These are phyloP conservation scores for Bolboschoenus planiculmis DNA, from an alignment of 176 grass and related monocot genomes.

Conservation along the genomic window DNA sequence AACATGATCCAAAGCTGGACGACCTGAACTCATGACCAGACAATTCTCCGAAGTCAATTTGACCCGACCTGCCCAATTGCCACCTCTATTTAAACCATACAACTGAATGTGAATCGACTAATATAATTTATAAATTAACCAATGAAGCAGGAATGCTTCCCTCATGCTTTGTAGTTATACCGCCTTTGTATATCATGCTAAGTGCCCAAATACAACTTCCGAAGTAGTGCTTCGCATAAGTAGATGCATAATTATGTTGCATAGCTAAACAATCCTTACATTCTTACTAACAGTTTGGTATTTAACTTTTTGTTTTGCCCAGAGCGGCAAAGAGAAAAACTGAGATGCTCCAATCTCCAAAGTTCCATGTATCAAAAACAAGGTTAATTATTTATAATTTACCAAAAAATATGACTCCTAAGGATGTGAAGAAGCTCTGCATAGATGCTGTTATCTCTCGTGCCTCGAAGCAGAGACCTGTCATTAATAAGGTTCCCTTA, in stretches of 20 bases:
- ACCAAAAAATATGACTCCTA: constrained; percentile 80
- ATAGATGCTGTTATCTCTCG: constrained; percentile 78
- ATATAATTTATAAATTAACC: neutral
- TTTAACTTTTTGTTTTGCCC: constrained; percentile 8
- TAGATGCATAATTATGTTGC: neutral
- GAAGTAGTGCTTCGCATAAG: neutral
- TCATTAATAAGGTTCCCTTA: constrained; percentile 65
- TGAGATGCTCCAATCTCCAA: constrained; percentile 92
- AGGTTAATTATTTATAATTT: constrained; percentile 94
- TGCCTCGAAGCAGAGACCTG: constrained; percentile 76
- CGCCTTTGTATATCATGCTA: neutral
- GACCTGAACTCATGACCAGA: too few relatives aligned
- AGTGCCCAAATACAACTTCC: neutral
- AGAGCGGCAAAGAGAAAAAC: constrained; percentile 75
- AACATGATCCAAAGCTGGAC: too few relatives aligned
- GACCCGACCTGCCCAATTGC: too few relatives aligned
- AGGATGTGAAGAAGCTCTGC: constrained; percentile 91
- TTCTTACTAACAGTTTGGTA: neutral
- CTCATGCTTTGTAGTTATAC: neutral
- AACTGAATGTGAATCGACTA: neutral
- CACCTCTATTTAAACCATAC: neutral
- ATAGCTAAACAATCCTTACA: neutral
- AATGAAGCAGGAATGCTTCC: neutral
- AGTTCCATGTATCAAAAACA: constrained; percentile 90
- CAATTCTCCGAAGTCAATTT: too few relatives aligned